Base-by-base conservation (phyloP, 306 rosid species). In the Dalbergia cultrata region DNA sequence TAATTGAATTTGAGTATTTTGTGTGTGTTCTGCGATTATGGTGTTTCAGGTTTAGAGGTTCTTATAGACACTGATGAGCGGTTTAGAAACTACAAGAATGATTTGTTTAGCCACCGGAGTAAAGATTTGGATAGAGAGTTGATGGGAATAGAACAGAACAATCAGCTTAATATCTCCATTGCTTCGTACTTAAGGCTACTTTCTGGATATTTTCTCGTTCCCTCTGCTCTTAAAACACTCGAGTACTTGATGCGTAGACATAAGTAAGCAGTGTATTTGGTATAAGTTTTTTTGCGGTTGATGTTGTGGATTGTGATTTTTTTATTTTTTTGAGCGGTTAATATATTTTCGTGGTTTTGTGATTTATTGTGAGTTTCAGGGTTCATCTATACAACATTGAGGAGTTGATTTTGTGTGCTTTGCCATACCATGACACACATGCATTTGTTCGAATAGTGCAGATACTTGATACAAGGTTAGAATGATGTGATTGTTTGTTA, bases 391-490 rank as follows among this genome's bases (percentile, higher is more conserved):
- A 90, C 89, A 95, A 95, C 81, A 45, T 52, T 0, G 96, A 93
- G 86, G 94, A 91, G 13, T 67, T 95, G 88, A 80, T 93, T 76
- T 75, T 93, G 80, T 93, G 97, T 69, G 87, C 91, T 75, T 83
- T 95, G 79, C 98, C 98, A 0, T 91, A 89, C 90, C 99, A 95
- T 79, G 99, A 91, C 63, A 93, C 97, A 0, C 99, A 90, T 70
- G 81, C 77, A 7, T 95, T 95, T 85, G 97, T 95, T 64, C 91
- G 90, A 67, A 77, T 93, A 76, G 90, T 91, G 34, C 94, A 91
- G 54, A 85, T 91, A 66, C 85, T 95, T 79, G 91, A 86, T 45
- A 65, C 84, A 43, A 87, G 98, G 99, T 95, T 57, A 26, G 94
- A 35, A n/a, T 60, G 9, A 76, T 72, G 64, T 14, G 39, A 3